A percentile compares a stretch with the other conserved stretches of the same genome.
phyloP scores from a whole-genome alignment of 2,329 filamentous ascomycete genomes.

The Sarocladiaceae sp. region DNA sequence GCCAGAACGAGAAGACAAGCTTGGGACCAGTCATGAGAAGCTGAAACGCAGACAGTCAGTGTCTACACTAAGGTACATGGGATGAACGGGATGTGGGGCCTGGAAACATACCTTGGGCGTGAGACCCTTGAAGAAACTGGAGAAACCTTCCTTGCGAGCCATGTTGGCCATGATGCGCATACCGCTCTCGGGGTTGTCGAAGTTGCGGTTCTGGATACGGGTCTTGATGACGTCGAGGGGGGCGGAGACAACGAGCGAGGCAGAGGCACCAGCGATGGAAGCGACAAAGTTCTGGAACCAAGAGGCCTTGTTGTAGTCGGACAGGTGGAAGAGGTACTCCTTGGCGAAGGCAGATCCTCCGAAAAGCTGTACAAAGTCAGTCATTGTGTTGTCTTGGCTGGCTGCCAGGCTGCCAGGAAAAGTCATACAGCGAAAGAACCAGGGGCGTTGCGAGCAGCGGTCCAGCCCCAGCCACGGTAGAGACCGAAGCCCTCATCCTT shows the following conservation, averaged over 20 bases:
- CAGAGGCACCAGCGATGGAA: constrained; percentile 88
- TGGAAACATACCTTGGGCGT: constrained; percentile 66
- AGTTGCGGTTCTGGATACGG: constrained; percentile 96
- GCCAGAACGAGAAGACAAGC: constrained; percentile 99
- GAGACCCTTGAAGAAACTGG: constrained; percentile 94
- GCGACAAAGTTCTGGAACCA: constrained; percentile 98
- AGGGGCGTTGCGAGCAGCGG: constrained; percentile 90
- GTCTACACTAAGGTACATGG: too few relatives aligned
- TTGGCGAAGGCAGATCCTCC: constrained; percentile 96
- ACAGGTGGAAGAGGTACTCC: constrained; percentile 84
- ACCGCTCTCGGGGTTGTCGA: constrained; percentile 93
- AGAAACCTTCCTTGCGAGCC: constrained; percentile 80
- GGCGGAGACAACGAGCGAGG: constrained; percentile 92
- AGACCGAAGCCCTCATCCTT: constrained; percentile 91
- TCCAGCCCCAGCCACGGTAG: constrained; percentile 97
- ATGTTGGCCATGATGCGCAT: constrained; percentile 90
- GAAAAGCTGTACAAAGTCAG: constrained; percentile 62
- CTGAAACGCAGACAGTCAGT: constrained; percentile 28
- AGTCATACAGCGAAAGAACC: constrained; percentile 84
- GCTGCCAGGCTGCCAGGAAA: not conserved
- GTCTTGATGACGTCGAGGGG: constrained; percentile 98
- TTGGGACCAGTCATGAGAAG: constrained; percentile 98
- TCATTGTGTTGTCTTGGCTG: not conserved
- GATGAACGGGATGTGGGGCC: too few relatives aligned
- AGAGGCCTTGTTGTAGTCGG: constrained; percentile 89